Percentiles rank a stretch among this genome's conserved stretches.
Conservation (phyloP, 495 filamentous ascomycete species). For the Aeminium ludgeri region DNA sequence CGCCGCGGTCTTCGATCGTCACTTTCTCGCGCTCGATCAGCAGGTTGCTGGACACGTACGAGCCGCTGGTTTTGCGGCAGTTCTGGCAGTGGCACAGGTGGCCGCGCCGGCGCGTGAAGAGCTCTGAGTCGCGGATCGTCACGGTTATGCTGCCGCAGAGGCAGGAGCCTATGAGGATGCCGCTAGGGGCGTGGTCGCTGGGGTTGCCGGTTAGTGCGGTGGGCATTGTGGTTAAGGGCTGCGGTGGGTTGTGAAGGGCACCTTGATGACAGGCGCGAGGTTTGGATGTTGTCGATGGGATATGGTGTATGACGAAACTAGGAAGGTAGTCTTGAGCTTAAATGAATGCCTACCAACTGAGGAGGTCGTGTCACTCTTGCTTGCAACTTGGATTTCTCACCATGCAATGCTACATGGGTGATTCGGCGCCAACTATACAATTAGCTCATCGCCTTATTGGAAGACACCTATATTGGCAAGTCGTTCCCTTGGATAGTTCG, state of each 20-base stretch:
- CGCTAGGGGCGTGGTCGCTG: slow-evolving; percentile 11
- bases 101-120: slow-evolving; percentile 25
- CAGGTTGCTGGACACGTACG: slow-evolving; percentile 23
- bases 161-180: slow-evolving; percentile 23
- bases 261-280: too few relatives aligned
- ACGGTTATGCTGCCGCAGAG: slow-evolving; percentile 26
- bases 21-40: slow-evolving; percentile 28
- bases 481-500: too few relatives aligned
- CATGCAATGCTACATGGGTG: too few relatives aligned
- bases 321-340: too few relatives aligned
- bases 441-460: too few relatives aligned
- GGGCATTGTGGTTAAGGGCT: slow-evolving; percentile 1
- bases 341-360: too few relatives aligned
- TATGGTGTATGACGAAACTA: too few relatives aligned
- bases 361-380: too few relatives aligned
- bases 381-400: too few relatives aligned
- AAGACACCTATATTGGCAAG: too few relatives aligned
- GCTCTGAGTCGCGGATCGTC: slow-evolving; percentile 24
- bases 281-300: too few relatives aligned
- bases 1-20: slow-evolving; percentile 22
- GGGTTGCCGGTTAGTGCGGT: slow-evolving; percentile 14
- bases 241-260: not conserved
- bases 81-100: slow-evolving; percentile 25
- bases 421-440: too few relatives aligned
- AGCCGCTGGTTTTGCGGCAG: slow-evolving; percentile 29